Conservation (phyloP, 2,329 filamentous ascomycete genomes). For the Microcera coccophila region DNA sequence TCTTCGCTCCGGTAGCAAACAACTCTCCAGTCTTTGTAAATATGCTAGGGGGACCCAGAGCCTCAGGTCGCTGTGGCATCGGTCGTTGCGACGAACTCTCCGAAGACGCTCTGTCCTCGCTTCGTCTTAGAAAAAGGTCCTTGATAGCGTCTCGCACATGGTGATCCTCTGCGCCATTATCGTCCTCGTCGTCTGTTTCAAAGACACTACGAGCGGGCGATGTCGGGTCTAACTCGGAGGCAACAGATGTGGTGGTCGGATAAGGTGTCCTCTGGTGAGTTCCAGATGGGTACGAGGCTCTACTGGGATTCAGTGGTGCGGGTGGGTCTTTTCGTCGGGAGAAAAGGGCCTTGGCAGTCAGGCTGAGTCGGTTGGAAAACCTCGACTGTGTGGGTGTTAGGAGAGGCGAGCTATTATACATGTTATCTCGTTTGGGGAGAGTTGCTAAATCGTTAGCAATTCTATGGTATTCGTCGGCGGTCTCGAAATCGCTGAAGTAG, state of each 20-base stretch:
- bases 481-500: slow-evolving; percentile 30
- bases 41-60: slow-evolving; percentile 9
- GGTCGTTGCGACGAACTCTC: slow-evolving; percentile 10
- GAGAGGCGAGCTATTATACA: slow-evolving; percentile 7
- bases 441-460: slow-evolving; percentile 32
- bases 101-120: slow-evolving; percentile 17
- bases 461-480: slow-evolving; percentile 35
- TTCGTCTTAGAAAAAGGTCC: slow-evolving; percentile 22
- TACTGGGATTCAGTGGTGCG: slow-evolving; percentile 12
- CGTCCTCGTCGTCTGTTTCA: slow-evolving; percentile 32
- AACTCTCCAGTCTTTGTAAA: slow-evolving; percentile 22
- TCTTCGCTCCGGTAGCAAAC: slow-evolving; percentile 19
- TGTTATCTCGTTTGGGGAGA: slow-evolving; percentile 21
- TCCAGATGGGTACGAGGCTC: slow-evolving; percentile 10
- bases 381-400: slow-evolving; percentile 16
- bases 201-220: slow-evolving; percentile 29
- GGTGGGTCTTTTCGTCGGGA: slow-evolving; percentile 23
- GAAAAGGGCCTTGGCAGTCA: slow-evolving; percentile 26
- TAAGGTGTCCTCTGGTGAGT: slow-evolving; percentile 11
- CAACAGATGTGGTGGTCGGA: slow-evolving; percentile 11
- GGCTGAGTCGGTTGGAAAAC: slow-evolving; percentile 23
- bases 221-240: slow-evolving; percentile 8
- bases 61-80: slow-evolving; percentile 3
- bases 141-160: slow-evolving; percentile 17
- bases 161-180: slow-evolving; percentile 15